A percentile compares a stretch with the other conserved stretches of the same genome.
Evolutionary conservation across 306 rosid genomes (phyloP).

Genomic region (Hippophae gyantsensis): DNA sequence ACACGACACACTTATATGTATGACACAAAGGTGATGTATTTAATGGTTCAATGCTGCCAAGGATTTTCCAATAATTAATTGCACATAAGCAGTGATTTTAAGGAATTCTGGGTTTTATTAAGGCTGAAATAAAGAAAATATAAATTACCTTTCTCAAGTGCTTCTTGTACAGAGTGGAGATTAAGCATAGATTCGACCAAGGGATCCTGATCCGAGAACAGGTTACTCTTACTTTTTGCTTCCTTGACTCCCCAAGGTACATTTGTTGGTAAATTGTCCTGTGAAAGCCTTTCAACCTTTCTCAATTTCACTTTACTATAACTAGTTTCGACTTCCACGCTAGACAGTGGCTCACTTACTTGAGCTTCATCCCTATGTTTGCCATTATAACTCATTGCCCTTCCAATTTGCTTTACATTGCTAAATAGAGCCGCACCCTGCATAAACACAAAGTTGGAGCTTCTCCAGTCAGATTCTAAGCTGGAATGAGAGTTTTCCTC

Average conservation of each 20-base stretch:
- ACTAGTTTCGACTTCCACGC: conserved; percentile 42
- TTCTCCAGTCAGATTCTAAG: conserved; percentile 83
- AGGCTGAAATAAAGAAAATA: conserved; percentile 1
- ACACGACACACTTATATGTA: not conserved
- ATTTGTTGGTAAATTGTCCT: conserved; percentile 36
- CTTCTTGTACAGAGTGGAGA: conserved; percentile 71
- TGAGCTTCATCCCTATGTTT: conserved; percentile 54
- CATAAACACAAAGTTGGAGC: conserved; percentile 50
- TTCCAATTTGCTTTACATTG: conserved; percentile 53
- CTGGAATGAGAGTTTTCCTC: conserved; percentile 72
- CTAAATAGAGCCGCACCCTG: conserved; percentile 35
- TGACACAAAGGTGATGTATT: not conserved
- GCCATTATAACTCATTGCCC: conserved; percentile 33
- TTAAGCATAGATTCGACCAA: conserved; percentile 45
- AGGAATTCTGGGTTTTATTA: not conserved
- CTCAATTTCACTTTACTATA: conserved; percentile 39
- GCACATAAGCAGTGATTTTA: not conserved
- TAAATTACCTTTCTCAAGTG: conserved; percentile 70
- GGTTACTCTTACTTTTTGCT: conserved; percentile 40
- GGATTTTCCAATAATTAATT: not conserved
- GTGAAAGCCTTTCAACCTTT: conserved; percentile 42
- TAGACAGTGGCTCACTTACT: conserved; percentile 34
- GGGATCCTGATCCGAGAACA: conserved; percentile 51
- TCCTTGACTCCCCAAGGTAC: conserved; percentile 40
- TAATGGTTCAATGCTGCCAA: not conserved